Conservation (phyloP, 2,329 filamentous ascomycete species). For the Nemania serpens region DNA sequence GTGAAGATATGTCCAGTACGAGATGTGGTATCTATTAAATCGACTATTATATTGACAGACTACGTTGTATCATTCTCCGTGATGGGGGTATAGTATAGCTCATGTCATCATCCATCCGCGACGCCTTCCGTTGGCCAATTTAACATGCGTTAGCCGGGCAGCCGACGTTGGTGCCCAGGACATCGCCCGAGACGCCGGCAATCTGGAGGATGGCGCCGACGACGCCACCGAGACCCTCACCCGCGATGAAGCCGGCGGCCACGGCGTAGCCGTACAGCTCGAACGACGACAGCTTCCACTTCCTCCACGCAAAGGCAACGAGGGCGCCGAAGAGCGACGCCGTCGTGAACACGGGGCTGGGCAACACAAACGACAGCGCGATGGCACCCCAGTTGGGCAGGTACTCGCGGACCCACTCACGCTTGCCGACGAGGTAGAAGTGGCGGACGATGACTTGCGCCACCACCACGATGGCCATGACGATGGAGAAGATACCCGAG, state of each 20-base stretch:
- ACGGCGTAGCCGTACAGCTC: slow-evolving; percentile 64
- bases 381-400: slow-evolving; percentile 68
- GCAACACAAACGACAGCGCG: slow-evolving; percentile 62
- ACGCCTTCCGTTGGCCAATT: neutral
- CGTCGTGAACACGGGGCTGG: slow-evolving; percentile 60
- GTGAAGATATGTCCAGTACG: neutral
- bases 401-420: slow-evolving; percentile 59
- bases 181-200: slow-evolving; percentile 41
- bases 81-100: slow-evolving; percentile 23
- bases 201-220: slow-evolving; percentile 52
- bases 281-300: slow-evolving; percentile 56
- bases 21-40: slow-evolving; percentile 20
- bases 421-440: slow-evolving; percentile 56
- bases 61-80: slow-evolving; percentile 21
- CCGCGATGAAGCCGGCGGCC: slow-evolving; percentile 64
- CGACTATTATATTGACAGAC: neutral
- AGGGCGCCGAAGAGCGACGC: slow-evolving; percentile 63
- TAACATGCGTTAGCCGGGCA: slow-evolving; percentile 42
- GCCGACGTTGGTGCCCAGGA: slow-evolving; percentile 40
- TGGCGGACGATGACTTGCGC: slow-evolving; percentile 58
- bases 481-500: slow-evolving; percentile 62
- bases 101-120: slow-evolving; percentile 1
- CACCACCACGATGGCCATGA: slow-evolving; percentile 57
- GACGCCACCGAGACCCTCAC: slow-evolving; percentile 67
- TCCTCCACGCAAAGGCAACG: slow-evolving; percentile 58